Percentiles rank a stretch among this genome's conserved stretches.
These are phyloP conservation scores for Verbena officinalis DNA, from an alignment of 257 asterid species.

Conservation along the genomic window DNA sequence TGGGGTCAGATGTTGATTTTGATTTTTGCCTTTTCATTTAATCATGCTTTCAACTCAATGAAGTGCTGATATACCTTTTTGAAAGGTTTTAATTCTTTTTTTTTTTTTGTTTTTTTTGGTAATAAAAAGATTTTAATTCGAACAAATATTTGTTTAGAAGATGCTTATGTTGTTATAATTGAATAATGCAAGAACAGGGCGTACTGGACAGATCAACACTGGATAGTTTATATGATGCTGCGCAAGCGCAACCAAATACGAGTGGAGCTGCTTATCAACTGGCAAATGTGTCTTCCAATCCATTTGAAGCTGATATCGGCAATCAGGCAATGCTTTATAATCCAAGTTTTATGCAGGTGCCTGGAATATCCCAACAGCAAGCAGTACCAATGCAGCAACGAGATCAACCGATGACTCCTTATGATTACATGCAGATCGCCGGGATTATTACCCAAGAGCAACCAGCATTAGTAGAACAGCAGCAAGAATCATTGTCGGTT, in stretches of 20 bases:
- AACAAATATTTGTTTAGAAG: neutral
- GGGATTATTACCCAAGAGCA: conserved; percentile 38
- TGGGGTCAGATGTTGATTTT: too few relatives aligned
- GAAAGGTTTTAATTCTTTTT: too few relatives aligned
- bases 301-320: conserved; percentile 53
- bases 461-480: conserved; percentile 12
- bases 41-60: neutral
- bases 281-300: conserved; percentile 45
- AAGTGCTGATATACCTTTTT: neutral
- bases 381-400: conserved; percentile 35
- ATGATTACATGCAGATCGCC: conserved; percentile 34
- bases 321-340: conserved; percentile 28
- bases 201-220: conserved; percentile 60
- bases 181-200: conserved; percentile 43
- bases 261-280: conserved; percentile 33
- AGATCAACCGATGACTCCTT: conserved; percentile 23
- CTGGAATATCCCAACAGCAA: conserved; percentile 42
- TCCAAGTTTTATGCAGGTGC: conserved; percentile 36
- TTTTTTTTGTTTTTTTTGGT: too few relatives aligned
- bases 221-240: conserved; percentile 63
- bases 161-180: conserved; percentile 1
- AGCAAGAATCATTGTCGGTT: neutral
- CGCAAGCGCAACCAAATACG: conserved; percentile 36
- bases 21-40: neutral
- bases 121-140: neutral